Evolutionary conservation across 805 yeast genomes (phyloP).

Genomic region (Debaryomyces tyrocola): DNA sequence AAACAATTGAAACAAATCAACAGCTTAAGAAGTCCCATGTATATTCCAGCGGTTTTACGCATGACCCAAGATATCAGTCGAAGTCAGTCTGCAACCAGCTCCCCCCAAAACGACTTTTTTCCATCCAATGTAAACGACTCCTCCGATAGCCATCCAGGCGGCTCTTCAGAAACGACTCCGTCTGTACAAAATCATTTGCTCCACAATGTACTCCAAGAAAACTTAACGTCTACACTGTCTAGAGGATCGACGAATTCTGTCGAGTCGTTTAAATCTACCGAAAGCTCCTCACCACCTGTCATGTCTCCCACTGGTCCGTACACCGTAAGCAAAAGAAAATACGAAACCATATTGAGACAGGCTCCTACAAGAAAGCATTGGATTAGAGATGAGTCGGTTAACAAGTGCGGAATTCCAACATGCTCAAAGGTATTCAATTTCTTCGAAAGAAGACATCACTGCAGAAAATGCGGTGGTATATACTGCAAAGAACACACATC

Average conservation of each 20-base stretch:
- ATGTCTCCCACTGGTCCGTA: slow-evolving; percentile 6
- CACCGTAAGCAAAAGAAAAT: slow-evolving; percentile 16
- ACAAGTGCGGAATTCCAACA: slow-evolving; percentile 53
- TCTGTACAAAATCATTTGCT: too few species aligned
- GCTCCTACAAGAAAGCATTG: slow-evolving; percentile 66
- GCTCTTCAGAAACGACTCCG: too few species aligned
- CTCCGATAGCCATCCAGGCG: too few species aligned
- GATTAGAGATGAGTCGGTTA: slow-evolving; percentile 68
- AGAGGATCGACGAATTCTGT: slow-evolving; percentile 27
- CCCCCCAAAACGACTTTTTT: background rate
- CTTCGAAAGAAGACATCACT: slow-evolving; percentile 79
- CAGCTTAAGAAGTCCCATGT: slow-evolving; percentile 82
- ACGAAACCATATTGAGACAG: slow-evolving; percentile 29
- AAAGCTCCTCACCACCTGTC: slow-evolving; percentile 13
- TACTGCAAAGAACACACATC: slow-evolving; percentile 70
- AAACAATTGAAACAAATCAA: slow-evolving; percentile 64
- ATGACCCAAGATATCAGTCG: slow-evolving; percentile 29
- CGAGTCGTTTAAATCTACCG: slow-evolving; percentile 31
- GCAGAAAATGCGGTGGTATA: slow-evolving; percentile 82
- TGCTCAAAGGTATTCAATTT: slow-evolving; percentile 73
- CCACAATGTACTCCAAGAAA: background rate
- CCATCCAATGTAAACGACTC: background rate
- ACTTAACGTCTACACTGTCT: background rate
- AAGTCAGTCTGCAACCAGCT: background rate
- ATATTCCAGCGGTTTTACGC: slow-evolving; percentile 82